Evolutionary conservation across 2,329 filamentous ascomycete genomes (phyloP).

Genomic region (Plenodomus lindquistii): DNA sequence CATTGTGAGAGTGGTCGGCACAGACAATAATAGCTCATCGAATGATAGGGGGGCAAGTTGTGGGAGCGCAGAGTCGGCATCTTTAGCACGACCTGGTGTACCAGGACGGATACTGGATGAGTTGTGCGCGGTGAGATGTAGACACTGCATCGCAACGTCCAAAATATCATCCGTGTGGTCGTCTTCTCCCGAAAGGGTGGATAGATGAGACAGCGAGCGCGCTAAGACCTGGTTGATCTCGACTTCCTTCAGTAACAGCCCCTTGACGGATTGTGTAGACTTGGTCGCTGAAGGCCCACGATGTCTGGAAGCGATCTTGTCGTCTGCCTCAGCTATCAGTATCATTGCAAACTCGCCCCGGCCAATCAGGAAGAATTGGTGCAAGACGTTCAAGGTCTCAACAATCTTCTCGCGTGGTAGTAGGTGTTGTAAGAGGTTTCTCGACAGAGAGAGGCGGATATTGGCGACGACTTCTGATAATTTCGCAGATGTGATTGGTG

Average conservation of each 20-base stretch:
- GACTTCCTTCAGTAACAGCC: slow-evolving; percentile 78
- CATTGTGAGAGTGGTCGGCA: slow-evolving; percentile 71
- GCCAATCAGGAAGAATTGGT: slow-evolving; percentile 85
- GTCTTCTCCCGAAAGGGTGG: slow-evolving; percentile 76
- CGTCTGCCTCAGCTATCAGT: slow-evolving; percentile 82
- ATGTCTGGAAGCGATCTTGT: slow-evolving; percentile 75
- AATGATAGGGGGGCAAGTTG: slow-evolving; percentile 61
- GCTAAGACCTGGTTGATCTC: slow-evolving; percentile 78
- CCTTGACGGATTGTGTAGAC: slow-evolving; percentile 58
- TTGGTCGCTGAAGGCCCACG: slow-evolving; percentile 47
- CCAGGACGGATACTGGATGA: slow-evolving; percentile 38
- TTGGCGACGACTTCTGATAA: slow-evolving; percentile 73
- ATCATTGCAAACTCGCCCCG: slow-evolving; percentile 90
- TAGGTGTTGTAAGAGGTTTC: slow-evolving; percentile 80
- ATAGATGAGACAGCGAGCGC: slow-evolving; percentile 78
- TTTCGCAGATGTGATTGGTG: slow-evolving; percentile 72
- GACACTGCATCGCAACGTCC: slow-evolving; percentile 77
- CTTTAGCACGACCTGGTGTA: slow-evolving; percentile 46
- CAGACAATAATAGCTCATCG: slow-evolving; percentile 79
- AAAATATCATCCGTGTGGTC: slow-evolving; percentile 74
- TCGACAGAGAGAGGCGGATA: slow-evolving; percentile 80
- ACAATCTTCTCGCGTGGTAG: slow-evolving; percentile 77
- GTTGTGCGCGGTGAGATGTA: slow-evolving; percentile 69
- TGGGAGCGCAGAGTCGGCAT: slow-evolving; percentile 36
- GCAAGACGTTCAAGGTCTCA: slow-evolving; percentile 74